Conservation (phyloP, 768 basidiomycete species). For the Suillus decipiens region DNA sequence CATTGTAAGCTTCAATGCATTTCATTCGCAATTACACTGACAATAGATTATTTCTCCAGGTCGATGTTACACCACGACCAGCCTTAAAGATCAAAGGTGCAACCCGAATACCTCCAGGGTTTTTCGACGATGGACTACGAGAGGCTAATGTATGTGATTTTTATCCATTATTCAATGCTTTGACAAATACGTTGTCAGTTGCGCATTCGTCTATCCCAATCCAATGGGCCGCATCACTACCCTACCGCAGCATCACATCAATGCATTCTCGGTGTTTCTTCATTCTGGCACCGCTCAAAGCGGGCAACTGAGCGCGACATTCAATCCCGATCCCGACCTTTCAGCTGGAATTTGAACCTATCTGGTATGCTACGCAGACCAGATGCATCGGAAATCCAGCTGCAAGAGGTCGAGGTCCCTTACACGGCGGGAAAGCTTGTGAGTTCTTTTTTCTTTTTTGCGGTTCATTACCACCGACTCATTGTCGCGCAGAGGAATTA, state of each 20-base stretch:
- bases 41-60: neutral
- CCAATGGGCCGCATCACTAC: neutral
- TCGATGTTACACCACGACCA: neutral
- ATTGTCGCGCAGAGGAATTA: neutral
- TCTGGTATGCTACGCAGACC: neutral
- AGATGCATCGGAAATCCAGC: neutral
- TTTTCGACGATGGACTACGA: neutral
- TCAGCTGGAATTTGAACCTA: neutral
- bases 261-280: neutral
- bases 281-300: neutral
- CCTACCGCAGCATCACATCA: neutral
- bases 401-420: neutral
- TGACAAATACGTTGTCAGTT: neutral
- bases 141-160: neutral
- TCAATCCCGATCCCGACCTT: neutral
- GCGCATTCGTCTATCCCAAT: neutral
- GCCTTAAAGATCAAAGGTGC: neutral
- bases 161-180: neutral
- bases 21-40: neutral
- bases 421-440: neutral
- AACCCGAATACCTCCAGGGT: neutral
- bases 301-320: neutral
- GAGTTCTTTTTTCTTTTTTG: neutral
- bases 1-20: neutral
- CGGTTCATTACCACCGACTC: neutral